These are phyloP conservation scores for Rhodotorula babjevae DNA, from an alignment of 768 basidiomycete genomes.

Conservation along the genomic window DNA sequence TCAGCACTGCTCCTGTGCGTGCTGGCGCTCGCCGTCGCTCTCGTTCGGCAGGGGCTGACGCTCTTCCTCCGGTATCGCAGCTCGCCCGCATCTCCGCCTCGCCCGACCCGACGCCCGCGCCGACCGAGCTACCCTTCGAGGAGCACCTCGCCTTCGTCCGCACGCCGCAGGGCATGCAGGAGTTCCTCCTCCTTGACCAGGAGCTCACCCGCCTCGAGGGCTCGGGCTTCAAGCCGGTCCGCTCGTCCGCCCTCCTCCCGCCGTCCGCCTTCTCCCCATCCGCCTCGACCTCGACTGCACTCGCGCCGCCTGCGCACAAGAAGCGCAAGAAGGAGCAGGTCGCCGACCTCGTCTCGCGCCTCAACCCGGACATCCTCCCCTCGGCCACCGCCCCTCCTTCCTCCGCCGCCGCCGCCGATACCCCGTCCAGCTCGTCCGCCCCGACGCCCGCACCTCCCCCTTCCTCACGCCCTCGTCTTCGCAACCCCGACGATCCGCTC, in stretches of 20 bases:
- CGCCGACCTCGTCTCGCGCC: slow-evolving; percentile 1
- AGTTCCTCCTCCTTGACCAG: slow-evolving; percentile 33
- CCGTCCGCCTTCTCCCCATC: slow-evolving; percentile 9
- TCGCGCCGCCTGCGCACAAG: neutral
- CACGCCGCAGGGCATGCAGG: slow-evolving; percentile 29
- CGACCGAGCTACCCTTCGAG: slow-evolving; percentile 24
- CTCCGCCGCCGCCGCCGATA: neutral
- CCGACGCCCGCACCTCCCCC: neutral
- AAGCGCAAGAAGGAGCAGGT: neutral
- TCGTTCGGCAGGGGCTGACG: neutral
- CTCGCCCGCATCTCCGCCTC: slow-evolving; percentile 25
- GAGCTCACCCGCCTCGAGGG: slow-evolving; percentile 32
- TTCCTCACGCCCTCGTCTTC: neutral
- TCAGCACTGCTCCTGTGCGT: slow-evolving; percentile 21
- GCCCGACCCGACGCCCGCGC: slow-evolving; percentile 2
- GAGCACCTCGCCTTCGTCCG: slow-evolving; percentile 34
- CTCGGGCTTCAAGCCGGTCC: slow-evolving; percentile 9
- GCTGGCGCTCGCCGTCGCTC: neutral
- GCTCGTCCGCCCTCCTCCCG: slow-evolving; percentile 14
- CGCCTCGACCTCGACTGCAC: neutral
- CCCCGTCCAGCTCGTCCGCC: neutral
- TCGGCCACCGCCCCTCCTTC: neutral
- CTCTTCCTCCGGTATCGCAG: neutral
- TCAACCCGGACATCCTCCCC: slow-evolving; percentile 19
- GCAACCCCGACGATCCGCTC: slow-evolving; percentile 18